Base-by-base conservation (phyloP, 768 basidiomycete species). In the Hypsizygus marmoreus region DNA sequence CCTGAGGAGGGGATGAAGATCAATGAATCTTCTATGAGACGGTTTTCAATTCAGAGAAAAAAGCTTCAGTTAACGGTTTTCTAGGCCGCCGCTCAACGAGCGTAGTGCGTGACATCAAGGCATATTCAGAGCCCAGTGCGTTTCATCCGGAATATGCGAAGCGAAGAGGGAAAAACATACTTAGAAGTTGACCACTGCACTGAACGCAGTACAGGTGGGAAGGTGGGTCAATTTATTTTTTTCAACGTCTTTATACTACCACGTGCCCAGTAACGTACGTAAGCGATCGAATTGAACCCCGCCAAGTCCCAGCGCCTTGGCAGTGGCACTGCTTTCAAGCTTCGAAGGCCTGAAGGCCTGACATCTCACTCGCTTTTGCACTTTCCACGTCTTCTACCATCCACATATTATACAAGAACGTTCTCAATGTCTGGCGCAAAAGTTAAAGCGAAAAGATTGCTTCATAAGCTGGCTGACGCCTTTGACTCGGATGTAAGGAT, bases 121-220 rank as follows among this genome's bases (percentile, higher is more conserved):
- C 44, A 45, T 40, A 47, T 60, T 77, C 77, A 76, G 77, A 79
- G 78, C 78, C 78, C 78, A 80, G 78, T 79, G 78, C 78, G 56
- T 70, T 79, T 80, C 77, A 71, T 80, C 77, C 45, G 24, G 30
- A 45, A 46, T 34, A 24, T 17, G 28, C 28, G 36, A 34, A 43
- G 55, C 40, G n/a, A 3, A 24, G 8, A 47, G 43, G 12, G 11
- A 39, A 16, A 9, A 16, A 53, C 47, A 44, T 40, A 53, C 51
- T 32, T 7, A 14, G 14, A 22, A 13, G 19, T 14, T 40, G 11
- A 12, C 8, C 4, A 24, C 23, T 36, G 13, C 23, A n/a, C n/a
- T n/a, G n/a, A n/a, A n/a, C n/a, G n/a, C n/a, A n/a, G n/a, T n/a
- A n/a, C n/a, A n/a, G n/a, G n/a, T n/a, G n/a, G n/a, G n/a, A n/a